phyloP scores from a whole-genome alignment of 1,139 yeast species.

The Saccharomycopsis hybrid region DNA sequence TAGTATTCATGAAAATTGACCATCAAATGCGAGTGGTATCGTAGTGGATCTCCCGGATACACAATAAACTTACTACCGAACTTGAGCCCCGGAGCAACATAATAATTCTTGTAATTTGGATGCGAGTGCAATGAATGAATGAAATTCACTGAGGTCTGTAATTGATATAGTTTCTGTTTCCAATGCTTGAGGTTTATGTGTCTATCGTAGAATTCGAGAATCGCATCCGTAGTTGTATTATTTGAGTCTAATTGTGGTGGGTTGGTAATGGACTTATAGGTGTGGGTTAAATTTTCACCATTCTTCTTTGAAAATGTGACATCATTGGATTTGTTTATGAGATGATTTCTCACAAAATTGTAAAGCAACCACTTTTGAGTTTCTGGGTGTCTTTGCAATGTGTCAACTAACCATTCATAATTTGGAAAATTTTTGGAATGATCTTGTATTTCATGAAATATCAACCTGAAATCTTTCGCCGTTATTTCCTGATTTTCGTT shows the following conservation, averaged over 20 bases:
- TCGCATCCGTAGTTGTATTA: not conserved
- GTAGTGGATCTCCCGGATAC: slow-evolving; percentile 90
- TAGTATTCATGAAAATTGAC: slow-evolving; percentile 48
- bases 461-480: slow-evolving; percentile 15
- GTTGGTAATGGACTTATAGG: not conserved
- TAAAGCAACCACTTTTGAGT: slow-evolving; percentile 9
- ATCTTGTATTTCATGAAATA: slow-evolving; percentile 20
- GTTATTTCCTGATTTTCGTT: not conserved
- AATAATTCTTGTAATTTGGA: slow-evolving; percentile 44
- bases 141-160: slow-evolving; percentile 22
- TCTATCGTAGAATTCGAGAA: slow-evolving; percentile 21
- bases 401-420: slow-evolving; percentile 18
- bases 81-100: slow-evolving; percentile 74
- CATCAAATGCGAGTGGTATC: slow-evolving; percentile 83
- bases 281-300: not conserved
- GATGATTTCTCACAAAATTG: slow-evolving; percentile 3
- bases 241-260: not conserved
- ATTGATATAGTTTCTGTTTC: slow-evolving; percentile 11
- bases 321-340: slow-evolving; percentile 11
- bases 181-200: slow-evolving; percentile 11
- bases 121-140: not conserved
- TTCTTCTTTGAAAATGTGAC: slow-evolving; percentile 13
- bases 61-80: slow-evolving; percentile 88
- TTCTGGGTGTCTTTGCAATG: slow-evolving; percentile 16
- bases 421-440: slow-evolving; percentile 22